Base-by-base conservation (phyloP, 164 flowering plant genomes). In the Liquidambar formosana region DNA sequence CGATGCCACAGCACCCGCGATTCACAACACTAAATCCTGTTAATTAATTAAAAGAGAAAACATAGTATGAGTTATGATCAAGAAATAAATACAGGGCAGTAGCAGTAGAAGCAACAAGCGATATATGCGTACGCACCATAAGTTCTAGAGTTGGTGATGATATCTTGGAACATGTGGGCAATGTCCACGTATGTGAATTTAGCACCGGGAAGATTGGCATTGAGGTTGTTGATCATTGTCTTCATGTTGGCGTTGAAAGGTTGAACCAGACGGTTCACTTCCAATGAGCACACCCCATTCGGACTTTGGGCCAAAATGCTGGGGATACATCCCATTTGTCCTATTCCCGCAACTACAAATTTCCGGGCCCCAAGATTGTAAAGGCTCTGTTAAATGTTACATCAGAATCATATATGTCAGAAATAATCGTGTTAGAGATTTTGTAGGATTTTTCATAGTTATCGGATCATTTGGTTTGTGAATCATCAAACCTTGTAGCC, bases 1-100 rank as follows among this genome's bases (percentile, higher is more conserved):
- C 98, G 8, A 92, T 85, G 1, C 98, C 97, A 64, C 99, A 95
- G 63, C 97, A 95, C 21, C 97, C 97, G 0, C 87, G 73, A 63
- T 89, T 79, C 5, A 86, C 64, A 11, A 83, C 90, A 19, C 75
- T 83, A 44, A 95, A 83, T 49, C 99, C 99, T 94, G 64, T 21
- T n/a, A n/a, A n/a, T n/a, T n/a, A n/a, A n/a, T n/a, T n/a, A n/a
- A n/a, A n/a, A n/a, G n/a, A n/a, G n/a, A n/a, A n/a, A n/a, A n/a
- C n/a, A n/a, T n/a, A n/a, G n/a, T n/a, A n/a, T n/a, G n/a, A n/a
- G n/a, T n/a, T n/a, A n/a, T n/a, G n/a, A n/a, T n/a, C n/a, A n/a
- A n/a, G n/a, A n/a, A n/a, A n/a, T n/a, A n/a, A n/a, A n/a, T n/a
- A n/a, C n/a, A n/a, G n/a, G n/a, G n/a, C n/a, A n/a, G n/a, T n/a